Percentiles rank a stretch among this genome's conserved stretches.
Evolutionary conservation across 306 rosid genomes (phyloP).

Genomic region (Cucurbita moschata): DNA sequence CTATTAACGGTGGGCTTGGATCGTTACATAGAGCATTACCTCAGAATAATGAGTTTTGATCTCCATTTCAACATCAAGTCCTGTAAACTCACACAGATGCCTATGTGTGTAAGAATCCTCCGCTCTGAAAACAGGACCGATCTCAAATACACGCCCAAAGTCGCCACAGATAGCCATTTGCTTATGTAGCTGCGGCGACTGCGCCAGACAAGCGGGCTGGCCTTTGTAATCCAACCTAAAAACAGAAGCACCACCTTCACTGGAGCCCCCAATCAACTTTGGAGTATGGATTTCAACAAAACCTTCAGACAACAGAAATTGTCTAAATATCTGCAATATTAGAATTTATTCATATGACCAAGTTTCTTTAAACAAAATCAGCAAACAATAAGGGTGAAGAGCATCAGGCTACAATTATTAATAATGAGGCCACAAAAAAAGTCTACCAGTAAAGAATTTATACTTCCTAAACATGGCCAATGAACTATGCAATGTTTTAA

Average conservation of each 20-base stretch:
- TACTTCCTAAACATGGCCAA: neutral
- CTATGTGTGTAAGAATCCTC: constrained; percentile 84
- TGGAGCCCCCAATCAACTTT: constrained; percentile 69
- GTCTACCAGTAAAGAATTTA: neutral
- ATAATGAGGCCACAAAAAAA: neutral
- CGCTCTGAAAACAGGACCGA: constrained; percentile 83
- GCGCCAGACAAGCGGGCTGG: constrained; percentile 81
- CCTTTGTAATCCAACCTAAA: constrained; percentile 83
- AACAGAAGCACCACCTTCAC: constrained; percentile 97
- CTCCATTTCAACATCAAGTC: constrained; percentile 94
- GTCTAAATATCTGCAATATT: constrained; percentile 47
- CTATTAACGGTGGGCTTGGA: too few species aligned
- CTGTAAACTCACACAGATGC: constrained; percentile 86
- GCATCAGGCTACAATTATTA: neutral
- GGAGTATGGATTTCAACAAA: constrained; percentile 78
- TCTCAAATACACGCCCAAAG: constrained; percentile 74
- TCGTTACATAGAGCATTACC: constrained; percentile 26
- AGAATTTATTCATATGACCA: neutral
- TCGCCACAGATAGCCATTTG: constrained; percentile 88
- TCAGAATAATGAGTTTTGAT: constrained; percentile 63
- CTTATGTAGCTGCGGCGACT: constrained; percentile 95
- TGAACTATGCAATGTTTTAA: neutral
- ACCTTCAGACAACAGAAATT: constrained; percentile 37
- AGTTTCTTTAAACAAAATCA: neutral
- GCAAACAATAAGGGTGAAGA: neutral